Base-by-base conservation (phyloP, 1,139 yeast species). In the Candida sp. region DNA sequence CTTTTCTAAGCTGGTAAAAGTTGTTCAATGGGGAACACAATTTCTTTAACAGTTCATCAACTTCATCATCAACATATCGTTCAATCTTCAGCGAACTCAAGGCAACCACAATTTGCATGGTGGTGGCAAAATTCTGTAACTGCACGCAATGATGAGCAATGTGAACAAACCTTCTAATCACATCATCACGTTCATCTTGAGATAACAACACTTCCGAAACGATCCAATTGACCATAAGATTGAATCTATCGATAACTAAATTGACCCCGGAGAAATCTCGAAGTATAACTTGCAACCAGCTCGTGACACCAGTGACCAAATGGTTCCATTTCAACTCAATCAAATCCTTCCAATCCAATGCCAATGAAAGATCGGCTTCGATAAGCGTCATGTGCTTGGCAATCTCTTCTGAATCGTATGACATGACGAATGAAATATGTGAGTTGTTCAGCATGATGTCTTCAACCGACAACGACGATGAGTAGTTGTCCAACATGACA, bases 331-430 rank as follows among this genome's bases (percentile, higher is more conserved):
- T 80, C 57, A 90, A 72, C 59, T 91, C 96, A 49, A 93, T 79
- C 49, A 93, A 76, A 60, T 91, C 97, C 63, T 86, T 87, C 98
- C 98, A 93, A 66, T 93, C 98, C 44, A 94, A 81, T 60, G 91
- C 97, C 49, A 84, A 81, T 34, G 93, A 68, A 48, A 93, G 83
- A 66, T 93, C 98, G 50, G 86, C 78, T 66, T 94, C 99, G 57
- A 94, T 89, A 48, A 89, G 66, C 0, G 98, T 93, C 68, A 94
- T 77, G 61, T 93, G 98, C 51, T 85, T 80, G 5, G 96, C 91
- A 39, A 94, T 72, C 0, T 80, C 71, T 49, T 74, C 70, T 0
- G 97, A 85, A 50, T 81, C 84, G 65, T 83, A 87, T 66, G 88
- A 84, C 59, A 93, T 75, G 42, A 93, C 80, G 64, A 93, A 93